These are phyloP conservation scores for Myxozyma monticola DNA, from an alignment of 805 yeast species.

Conservation along the genomic window DNA sequence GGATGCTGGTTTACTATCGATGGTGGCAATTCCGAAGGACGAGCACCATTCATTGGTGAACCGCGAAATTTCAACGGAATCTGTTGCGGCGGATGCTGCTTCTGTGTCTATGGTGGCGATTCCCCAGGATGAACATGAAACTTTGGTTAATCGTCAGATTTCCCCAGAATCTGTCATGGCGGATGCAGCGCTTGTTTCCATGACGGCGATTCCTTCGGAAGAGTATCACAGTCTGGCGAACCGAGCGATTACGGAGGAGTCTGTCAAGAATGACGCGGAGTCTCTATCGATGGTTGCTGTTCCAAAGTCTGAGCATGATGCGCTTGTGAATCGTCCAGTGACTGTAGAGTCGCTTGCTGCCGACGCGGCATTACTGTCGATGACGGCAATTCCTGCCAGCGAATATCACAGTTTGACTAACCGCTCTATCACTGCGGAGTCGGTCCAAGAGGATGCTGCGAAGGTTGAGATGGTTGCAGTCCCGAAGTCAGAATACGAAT, in stretches of 20 bases:
- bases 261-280: conserved; percentile 1
- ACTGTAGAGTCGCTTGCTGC: conserved; percentile 12
- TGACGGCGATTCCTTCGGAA: conserved; percentile 25
- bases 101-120: conserved; percentile 28
- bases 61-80: conserved; percentile 2
- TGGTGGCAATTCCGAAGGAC: conserved; percentile 30
- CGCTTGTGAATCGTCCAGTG: conserved; percentile 3
- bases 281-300: not conserved
- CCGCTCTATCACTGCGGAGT: conserved; percentile 1
- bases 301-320: not conserved
- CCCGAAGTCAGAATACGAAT: not conserved
- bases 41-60: conserved; percentile 27
- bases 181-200: conserved; percentile 5
- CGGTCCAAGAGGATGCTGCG: not conserved
- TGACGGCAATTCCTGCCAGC: conserved; percentile 7
- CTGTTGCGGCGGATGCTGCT: conserved; percentile 24
- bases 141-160: not conserved
- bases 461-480: not conserved
- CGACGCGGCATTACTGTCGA: conserved; percentile 19
- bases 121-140: conserved; percentile 10
- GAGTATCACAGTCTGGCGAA: conserved; percentile 22
- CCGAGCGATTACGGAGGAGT: not conserved
- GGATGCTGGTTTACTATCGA: not conserved
- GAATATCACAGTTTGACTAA: not conserved
- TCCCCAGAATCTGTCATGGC: conserved; percentile 10